Conservation (phyloP, 805 yeast species). For the Candida succiphila region DNA sequence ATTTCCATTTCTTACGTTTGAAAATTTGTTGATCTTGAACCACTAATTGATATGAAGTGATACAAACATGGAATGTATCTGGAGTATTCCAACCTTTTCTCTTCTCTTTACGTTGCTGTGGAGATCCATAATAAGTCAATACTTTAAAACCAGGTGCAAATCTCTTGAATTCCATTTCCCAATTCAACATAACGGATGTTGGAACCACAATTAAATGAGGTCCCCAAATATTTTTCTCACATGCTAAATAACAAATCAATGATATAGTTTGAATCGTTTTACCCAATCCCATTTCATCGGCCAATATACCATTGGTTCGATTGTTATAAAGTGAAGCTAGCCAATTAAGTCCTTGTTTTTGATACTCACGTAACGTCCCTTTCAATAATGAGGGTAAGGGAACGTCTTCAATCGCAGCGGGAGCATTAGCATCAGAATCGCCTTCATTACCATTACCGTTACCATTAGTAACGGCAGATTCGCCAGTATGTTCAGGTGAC, state of each 20-base stretch:
- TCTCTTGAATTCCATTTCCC: conserved; percentile 99
- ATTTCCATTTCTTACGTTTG: conserved; percentile 87
- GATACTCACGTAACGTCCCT: conserved; percentile 83
- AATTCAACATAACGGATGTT: conserved; percentile 91
- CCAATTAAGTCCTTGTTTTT: conserved; percentile 96
- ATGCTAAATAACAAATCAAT: conserved; percentile 76
- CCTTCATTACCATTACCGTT: conserved; percentile 16
- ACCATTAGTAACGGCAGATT: conserved; percentile 10
- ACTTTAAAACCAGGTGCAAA: conserved; percentile 98
- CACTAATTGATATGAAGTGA: conserved; percentile 95
- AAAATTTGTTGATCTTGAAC: conserved; percentile 94
- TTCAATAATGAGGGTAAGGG: conserved; percentile 68
- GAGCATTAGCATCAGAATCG: conserved; percentile 15
- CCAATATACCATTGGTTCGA: conserved; percentile 90
- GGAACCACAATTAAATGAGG: conserved; percentile 97
- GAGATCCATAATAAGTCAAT: conserved; percentile 91
- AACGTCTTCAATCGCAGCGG: conserved; percentile 49
- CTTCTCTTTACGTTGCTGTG: conserved; percentile 91
- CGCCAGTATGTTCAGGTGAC: conserved; percentile 4
- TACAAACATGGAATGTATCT: conserved; percentile 92
- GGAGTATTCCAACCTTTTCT: conserved; percentile 97
- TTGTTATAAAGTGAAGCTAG: conserved; percentile 86
- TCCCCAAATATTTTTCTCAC: conserved; percentile 94
- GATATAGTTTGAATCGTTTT: conserved; percentile 96
- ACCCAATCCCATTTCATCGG: conserved; percentile 98